Conservation (phyloP, 2,329 filamentous ascomycete species). For the Penicillium psychrosexuale region DNA sequence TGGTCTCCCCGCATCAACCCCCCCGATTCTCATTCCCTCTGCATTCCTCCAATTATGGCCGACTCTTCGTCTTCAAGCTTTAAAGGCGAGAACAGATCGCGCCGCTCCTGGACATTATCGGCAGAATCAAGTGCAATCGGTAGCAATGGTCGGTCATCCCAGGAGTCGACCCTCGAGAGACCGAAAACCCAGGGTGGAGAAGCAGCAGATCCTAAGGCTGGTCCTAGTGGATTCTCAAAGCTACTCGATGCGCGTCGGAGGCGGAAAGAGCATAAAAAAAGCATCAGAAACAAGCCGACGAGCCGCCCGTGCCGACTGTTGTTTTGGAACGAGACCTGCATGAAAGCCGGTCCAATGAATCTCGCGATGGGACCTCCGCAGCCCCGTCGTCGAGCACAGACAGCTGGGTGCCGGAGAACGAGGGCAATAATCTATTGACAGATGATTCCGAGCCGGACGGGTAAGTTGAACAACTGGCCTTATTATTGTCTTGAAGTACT, state of each 20-base stretch:
- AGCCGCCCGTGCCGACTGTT: conserved; percentile 21
- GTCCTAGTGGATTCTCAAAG: conserved; percentile 50
- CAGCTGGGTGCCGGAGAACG: conserved; percentile 22
- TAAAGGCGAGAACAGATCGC: conserved; percentile 35
- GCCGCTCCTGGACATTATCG: conserved; percentile 38
- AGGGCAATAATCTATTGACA: conserved; percentile 31
- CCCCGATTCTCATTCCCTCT: not conserved
- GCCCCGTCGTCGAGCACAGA: conserved; percentile 25
- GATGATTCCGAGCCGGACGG: conserved; percentile 43
- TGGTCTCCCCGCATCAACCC: conserved; percentile 2
- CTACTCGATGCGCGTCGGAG: conserved; percentile 46
- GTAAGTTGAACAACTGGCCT: conserved; percentile 24
- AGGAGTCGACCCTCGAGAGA: conserved; percentile 39
- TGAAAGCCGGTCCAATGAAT: conserved; percentile 24
- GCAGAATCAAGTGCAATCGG: conserved; percentile 33
- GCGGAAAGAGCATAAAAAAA: conserved; percentile 43
- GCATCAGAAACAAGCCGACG: conserved; percentile 22
- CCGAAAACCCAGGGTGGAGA: conserved; percentile 41
- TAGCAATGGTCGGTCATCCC: conserved; percentile 38
- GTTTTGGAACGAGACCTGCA: conserved; percentile 24
- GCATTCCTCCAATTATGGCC: conserved; percentile 32
- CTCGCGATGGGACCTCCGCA: conserved; percentile 24
- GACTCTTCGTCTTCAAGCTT: conserved; percentile 35
- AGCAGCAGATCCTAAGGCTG: conserved; percentile 37
- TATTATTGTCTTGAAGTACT: not conserved